phyloP scores from a whole-genome alignment of 2,329 filamentous ascomycete genomes.

The Lecanosticta acicola region DNA sequence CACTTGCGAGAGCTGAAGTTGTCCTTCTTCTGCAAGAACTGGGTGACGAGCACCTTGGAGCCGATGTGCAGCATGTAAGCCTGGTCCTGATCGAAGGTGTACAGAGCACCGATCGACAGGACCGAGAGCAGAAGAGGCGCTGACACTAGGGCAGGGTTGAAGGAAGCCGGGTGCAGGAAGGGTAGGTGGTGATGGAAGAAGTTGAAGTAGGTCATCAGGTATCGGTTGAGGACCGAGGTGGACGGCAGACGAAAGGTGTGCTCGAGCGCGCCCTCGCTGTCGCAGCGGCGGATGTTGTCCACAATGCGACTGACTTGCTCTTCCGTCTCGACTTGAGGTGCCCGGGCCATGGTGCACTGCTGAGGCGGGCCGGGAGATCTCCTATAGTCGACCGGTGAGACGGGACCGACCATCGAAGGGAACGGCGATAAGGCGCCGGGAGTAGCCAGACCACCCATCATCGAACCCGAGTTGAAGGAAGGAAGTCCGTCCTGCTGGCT shows the following conservation, averaged over 20 bases:
- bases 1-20: constrained; percentile 98
- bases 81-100: constrained; percentile 94
- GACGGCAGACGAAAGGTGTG: constrained; percentile 86
- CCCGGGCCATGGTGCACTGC: constrained; percentile 58
- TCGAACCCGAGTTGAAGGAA: constrained; percentile 63
- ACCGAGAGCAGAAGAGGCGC: constrained; percentile 82
- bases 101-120: constrained; percentile 89
- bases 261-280: constrained; percentile 74
- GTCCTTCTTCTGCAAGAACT: constrained; percentile 96
- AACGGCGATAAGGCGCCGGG: constrained; percentile 70
- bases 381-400: constrained; percentile 63
- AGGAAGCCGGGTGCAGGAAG: constrained; percentile 89
- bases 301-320: constrained; percentile 80
- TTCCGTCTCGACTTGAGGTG: constrained; percentile 76
- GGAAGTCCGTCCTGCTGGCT: constrained; percentile 40
- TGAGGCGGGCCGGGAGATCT: constrained; percentile 65
- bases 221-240: constrained; percentile 76
- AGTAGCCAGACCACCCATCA: constrained; percentile 63
- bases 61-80: constrained; percentile 97
- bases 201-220: constrained; percentile 92
- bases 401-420: constrained; percentile 60
- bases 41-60: constrained; percentile 93
- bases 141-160: constrained; percentile 72
- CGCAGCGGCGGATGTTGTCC: constrained; percentile 75
- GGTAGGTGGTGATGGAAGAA: constrained; percentile 95